Conservation (phyloP, 1,284 basidiomycete genomes). For the Ustilago loliicola region DNA sequence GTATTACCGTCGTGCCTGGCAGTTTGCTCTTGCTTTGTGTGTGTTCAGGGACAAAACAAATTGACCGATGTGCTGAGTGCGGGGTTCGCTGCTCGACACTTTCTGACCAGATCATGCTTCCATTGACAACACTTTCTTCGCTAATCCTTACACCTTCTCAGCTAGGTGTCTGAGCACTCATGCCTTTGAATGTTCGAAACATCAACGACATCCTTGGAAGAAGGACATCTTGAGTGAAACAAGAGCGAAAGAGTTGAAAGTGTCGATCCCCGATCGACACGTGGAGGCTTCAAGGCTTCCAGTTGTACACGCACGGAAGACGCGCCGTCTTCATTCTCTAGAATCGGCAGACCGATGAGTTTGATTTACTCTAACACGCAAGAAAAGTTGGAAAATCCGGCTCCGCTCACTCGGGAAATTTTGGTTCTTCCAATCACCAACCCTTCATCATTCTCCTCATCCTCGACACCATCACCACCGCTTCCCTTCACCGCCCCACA, state of each 20-base stretch:
- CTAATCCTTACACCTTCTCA: not conserved
- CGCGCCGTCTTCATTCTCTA: not conserved
- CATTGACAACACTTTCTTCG: not conserved
- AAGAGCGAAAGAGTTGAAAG: not conserved
- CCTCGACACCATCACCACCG: conserved; percentile 2
- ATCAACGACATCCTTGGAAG: not conserved
- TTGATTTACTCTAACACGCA: not conserved
- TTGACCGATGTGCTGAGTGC: not conserved
- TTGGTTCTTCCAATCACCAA: conserved; percentile 1
- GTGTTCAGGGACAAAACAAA: not conserved
- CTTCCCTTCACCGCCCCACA: not conserved
- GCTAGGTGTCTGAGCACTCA: not conserved
- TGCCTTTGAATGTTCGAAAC: not conserved
- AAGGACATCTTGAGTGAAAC: not conserved
- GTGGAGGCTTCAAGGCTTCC: conserved; percentile 14
- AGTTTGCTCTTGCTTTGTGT: not conserved
- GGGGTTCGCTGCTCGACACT: not conserved
- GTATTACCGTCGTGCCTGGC: not conserved
- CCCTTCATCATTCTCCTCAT: not conserved
- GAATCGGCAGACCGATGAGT: not conserved
- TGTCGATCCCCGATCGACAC: conserved; percentile 32
- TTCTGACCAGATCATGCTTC: not conserved
- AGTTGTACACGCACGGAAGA: not conserved
- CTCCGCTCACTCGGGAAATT: conserved; percentile 12
- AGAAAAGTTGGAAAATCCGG: not conserved